Evolutionary conservation across 805 yeast genomes (phyloP), one percentile per base, ranked within the genome.

Genomic region (Candida montana): DNA sequence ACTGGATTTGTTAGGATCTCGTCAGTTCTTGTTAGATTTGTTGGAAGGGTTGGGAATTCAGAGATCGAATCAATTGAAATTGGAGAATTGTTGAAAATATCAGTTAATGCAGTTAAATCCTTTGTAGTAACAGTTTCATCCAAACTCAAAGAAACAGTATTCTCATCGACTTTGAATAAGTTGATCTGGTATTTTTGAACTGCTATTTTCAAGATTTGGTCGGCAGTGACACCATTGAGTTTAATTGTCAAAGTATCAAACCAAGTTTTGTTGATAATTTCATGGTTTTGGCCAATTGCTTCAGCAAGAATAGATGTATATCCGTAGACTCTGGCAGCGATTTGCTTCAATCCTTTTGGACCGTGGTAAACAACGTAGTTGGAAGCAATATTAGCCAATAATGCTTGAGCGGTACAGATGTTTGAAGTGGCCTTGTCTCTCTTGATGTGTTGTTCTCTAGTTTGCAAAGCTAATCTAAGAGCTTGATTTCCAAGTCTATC

Each of bases 291-390:
- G 9, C 53, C 43, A 38, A 91, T 75, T 20, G 71, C 69, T 3
- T 68, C 53, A 7, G 96, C 95, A 43, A 93, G 72, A 15, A 85
- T 54, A 1, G 82, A 65, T 9, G 98, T 84, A 57, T 76, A 69
- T 1, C 88, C 86, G 61, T 81, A 76, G 17, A 89, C 80, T 55
- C 95, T 75, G 35, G 66, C 59, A 5, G 98, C 91, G 51, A 93
- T 93, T 40, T 76, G 71, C 55, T 70, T 74, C 54, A 93, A 71
- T 11, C 97, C 96, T 51, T 80, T 71, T 12, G 95, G 90, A 30
- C 99, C 99, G 58, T 93, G 99, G 66, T 90, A 93, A 24, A 93
- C 95, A 5, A 90, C 96, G 61, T 91, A 93, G 77, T 84, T 88
- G 20, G 97, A 89, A 18, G 97, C 81, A 69, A 93, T 88, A 62